These are phyloP conservation scores for Fraxinus albicans DNA, from an alignment of 305 asterid genomes.

Conservation along the genomic window DNA sequence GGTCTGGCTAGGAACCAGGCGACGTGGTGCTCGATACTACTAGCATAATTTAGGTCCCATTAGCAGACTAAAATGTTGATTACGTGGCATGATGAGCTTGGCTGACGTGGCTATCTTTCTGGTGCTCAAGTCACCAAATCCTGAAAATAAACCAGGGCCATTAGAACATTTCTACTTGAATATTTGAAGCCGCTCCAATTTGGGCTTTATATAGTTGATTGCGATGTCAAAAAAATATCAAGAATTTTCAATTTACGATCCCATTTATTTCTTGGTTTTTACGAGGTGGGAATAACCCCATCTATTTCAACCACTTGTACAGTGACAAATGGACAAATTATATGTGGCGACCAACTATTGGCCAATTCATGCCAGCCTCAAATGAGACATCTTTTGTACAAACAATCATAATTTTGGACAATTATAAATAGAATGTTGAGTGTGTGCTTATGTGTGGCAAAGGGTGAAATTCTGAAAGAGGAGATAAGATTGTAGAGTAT, in stretches of 20 bases:
- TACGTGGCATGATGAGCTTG: not conserved
- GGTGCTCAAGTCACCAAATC: conserved; percentile 7
- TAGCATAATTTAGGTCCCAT: not conserved
- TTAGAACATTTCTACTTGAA: not conserved
- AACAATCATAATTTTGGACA: not conserved
- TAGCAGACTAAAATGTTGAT: not conserved
- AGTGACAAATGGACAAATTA: conserved; percentile 24
- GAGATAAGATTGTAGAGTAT: conserved; percentile 20
- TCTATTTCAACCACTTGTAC: conserved; percentile 24
- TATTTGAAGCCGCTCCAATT: not conserved
- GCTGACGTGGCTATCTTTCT: not conserved
- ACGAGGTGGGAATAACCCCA: conserved; percentile 27
- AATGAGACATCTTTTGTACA: conserved; percentile 33
- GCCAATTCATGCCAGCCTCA: conserved; percentile 42
- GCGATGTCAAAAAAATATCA: conserved; percentile 6
- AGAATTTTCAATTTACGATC: not conserved
- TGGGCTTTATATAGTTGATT: not conserved
- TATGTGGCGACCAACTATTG: conserved; percentile 35
- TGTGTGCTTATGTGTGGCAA: not conserved
- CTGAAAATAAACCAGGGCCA: conserved; percentile 21
- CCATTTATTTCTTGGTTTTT: not conserved
- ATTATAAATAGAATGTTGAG: conserved; percentile 13
- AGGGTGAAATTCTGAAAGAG: conserved; percentile 3
- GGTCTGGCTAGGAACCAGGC: not conserved
- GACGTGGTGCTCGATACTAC: not conserved